These are phyloP conservation scores for Syncephalastrum monosporum DNA, from an alignment of 371 early-diverging fungal genomes.

Conservation along the genomic window DNA sequence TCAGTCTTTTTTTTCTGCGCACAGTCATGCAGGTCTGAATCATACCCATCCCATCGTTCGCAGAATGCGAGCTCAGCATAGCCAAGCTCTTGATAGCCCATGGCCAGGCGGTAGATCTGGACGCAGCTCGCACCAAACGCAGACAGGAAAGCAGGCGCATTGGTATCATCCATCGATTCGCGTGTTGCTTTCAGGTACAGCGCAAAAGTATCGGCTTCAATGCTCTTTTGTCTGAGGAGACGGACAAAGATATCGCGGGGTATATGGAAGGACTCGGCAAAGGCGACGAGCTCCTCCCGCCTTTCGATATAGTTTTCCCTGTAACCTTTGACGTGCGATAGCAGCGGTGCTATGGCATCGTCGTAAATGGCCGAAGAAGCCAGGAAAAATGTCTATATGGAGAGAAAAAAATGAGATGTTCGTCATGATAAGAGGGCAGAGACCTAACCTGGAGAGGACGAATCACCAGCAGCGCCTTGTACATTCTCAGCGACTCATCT, in stretches of 20 bases:
- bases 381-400: conserved; percentile 37
- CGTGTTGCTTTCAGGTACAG: conserved; percentile 32
- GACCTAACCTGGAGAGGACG: conserved; percentile 46
- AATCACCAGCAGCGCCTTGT: conserved; percentile 40
- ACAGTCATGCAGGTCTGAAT: neutral
- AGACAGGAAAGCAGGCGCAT: conserved; percentile 27
- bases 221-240: conserved; percentile 54
- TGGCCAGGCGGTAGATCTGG: conserved; percentile 33
- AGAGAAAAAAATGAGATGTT: neutral
- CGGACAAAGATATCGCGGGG: conserved; percentile 21
- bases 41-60: conserved; percentile 47
- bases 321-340: conserved; percentile 4
- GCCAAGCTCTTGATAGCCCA: conserved; percentile 30
- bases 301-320: conserved; percentile 17
- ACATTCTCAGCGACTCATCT: conserved; percentile 26
- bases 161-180: conserved; percentile 13
- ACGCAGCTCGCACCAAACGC: conserved; percentile 39
- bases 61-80: conserved; percentile 33
- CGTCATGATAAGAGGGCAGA: neutral
- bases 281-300: conserved; percentile 24
- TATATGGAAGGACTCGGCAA: conserved; percentile 35
- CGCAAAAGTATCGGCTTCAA: conserved; percentile 55
- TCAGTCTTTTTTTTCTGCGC: neutral
- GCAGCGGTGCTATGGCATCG: conserved; percentile 3
- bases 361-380: conserved; percentile 34